phyloP scores from a whole-genome alignment of 352 stramenopile genomes.

The Globisporangium yorkense region DNA sequence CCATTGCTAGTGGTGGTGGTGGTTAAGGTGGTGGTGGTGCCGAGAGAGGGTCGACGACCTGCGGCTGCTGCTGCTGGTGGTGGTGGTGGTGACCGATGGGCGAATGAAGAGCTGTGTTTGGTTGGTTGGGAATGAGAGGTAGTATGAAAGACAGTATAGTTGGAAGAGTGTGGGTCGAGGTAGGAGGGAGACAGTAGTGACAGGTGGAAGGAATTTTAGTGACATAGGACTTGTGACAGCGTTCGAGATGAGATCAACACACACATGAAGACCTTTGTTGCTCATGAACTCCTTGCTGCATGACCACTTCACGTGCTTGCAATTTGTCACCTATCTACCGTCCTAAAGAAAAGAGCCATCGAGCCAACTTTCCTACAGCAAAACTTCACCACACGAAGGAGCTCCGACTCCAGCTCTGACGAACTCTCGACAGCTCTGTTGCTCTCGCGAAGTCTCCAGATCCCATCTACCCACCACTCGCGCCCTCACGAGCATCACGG shows the following conservation, averaged over 20 bases:
- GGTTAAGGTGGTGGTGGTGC: neutral
- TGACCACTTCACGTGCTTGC: too few relatives aligned
- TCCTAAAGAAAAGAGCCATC: neutral
- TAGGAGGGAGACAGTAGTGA: neutral
- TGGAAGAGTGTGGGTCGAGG: too few relatives aligned
- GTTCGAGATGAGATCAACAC: neutral
- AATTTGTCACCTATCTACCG: neutral
- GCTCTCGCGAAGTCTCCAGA: too few relatives aligned
- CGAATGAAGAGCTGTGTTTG: neutral
- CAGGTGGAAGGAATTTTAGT: neutral
- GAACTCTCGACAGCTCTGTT: too few relatives aligned
- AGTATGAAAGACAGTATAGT: too few relatives aligned
- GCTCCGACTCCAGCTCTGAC: too few relatives aligned
- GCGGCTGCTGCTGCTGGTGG: neutral
- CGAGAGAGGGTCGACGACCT: neutral
- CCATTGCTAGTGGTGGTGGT: conserved; percentile 19
- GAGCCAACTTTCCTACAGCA: too few relatives aligned
- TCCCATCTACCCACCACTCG: too few relatives aligned
- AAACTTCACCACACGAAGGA: too few relatives aligned
- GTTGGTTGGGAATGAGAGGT: neutral
- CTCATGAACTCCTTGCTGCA: too few relatives aligned
- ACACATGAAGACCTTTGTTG: neutral
- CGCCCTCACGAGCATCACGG: neutral
- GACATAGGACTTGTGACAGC: too few relatives aligned
- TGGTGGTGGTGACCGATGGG: neutral